Base-by-base conservation (phyloP, 257 asterid species). In the Nicotiana benthamiana region DNA sequence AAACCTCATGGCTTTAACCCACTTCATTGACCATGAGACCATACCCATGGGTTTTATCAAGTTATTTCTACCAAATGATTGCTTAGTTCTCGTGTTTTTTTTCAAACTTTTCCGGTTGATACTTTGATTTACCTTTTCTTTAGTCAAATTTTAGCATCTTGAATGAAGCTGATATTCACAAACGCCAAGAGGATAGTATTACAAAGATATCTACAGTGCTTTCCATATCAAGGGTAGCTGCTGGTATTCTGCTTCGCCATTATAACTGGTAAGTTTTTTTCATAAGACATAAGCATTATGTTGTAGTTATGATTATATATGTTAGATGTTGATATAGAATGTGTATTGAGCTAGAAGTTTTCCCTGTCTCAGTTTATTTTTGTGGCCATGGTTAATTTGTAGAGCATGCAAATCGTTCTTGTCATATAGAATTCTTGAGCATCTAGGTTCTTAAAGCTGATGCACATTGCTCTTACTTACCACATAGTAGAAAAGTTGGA, bases 171-270 rank as follows among this genome's bases (percentile, higher is more conserved):
- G 98, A 90, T 84, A 92, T 95, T 82, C 88, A 82, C 68, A 91
- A 90, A 65, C 89, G 90, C 81, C 99, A 95, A 90, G 97, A 91
- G 83, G 98, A 92, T 83, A 83, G 82, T 83, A 90, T 95, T 63
- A 85, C 92, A 18, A 92, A 93, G 85, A 81, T 95, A 83, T 89
- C 97, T 28, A 76, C 87, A 8, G 96, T 95, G 83, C 98, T 95
- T 81, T 95, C 99, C 60, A 92, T 95, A 83, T 87, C 99, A 77
- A 87, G 89, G 88, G 91, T 81, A 64, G 98, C 89, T 83, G 98
- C 99, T 78, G 90, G 96, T 81, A 91, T 95, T 85, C 86, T 95
- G 84, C 98, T 95, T 61, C 98, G 95, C 61, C 97, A 89, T 85
- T 93, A 93, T 86, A 92, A 91, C 85, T 94, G 98, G 98, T 94